Conservation (phyloP, 2,329 filamentous ascomycete species). For the Macrophomina phaseolina region DNA sequence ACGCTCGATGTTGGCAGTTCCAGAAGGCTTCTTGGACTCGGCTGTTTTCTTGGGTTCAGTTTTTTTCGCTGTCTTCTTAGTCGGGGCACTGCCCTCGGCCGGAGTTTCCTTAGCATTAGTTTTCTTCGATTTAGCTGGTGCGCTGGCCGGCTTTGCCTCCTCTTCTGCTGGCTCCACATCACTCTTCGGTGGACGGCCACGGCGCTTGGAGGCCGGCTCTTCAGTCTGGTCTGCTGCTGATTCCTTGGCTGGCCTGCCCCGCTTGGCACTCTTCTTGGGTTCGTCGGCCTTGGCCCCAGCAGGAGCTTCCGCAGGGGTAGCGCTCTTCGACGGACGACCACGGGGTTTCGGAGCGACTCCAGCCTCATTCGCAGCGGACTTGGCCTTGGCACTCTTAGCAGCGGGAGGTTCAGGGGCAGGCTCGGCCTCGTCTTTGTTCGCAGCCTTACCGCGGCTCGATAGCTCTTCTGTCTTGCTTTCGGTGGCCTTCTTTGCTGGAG, state of each 20-base stretch:
- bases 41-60: slow-evolving; percentile 8
- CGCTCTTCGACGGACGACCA: slow-evolving; percentile 12
- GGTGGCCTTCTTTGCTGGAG: background rate
- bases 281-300: background rate
- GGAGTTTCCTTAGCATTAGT: background rate
- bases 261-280: slow-evolving; percentile 8
- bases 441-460: slow-evolving; percentile 27
- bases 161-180: background rate
- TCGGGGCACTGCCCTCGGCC: slow-evolving; percentile 1
- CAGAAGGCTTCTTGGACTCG: slow-evolving; percentile 6
- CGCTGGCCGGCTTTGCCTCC: background rate
- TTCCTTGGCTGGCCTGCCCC: slow-evolving; percentile 11
- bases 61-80: slow-evolving; percentile 16
- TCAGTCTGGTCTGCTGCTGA: slow-evolving; percentile 17
- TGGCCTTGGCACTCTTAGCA: background rate
- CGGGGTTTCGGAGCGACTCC: slow-evolving; percentile 1
- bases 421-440: slow-evolving; percentile 1
- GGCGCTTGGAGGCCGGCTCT: slow-evolving; percentile 24
- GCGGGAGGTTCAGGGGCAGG: background rate
- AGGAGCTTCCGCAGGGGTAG: background rate
- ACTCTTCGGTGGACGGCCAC: slow-evolving; percentile 19
- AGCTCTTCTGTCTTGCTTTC: slow-evolving; percentile 30
- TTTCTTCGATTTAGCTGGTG: slow-evolving; percentile 14
- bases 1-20: slow-evolving; percentile 8
- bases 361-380: background rate